Base-by-base conservation (phyloP, 1,284 basidiomycete genomes). In the Marasmius sp. region DNA sequence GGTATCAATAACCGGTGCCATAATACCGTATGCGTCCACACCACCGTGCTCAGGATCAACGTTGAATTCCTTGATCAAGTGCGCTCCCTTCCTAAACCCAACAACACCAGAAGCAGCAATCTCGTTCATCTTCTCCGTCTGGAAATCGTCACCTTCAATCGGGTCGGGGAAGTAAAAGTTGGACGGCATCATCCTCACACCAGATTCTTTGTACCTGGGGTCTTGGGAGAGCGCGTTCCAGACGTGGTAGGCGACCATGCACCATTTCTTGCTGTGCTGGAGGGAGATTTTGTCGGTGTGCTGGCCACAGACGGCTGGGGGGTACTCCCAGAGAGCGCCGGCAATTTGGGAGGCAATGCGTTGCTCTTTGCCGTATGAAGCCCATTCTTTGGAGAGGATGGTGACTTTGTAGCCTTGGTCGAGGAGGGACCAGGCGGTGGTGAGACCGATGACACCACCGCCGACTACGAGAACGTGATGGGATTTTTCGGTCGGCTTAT, bases 1-100 rank as follows among this genome's bases (percentile, higher is more conserved):
- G 11, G 75, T 77, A 64, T 77, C 76, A 58, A 78, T 71, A 60
- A 74, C 70, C 12, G 76, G 75, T 1, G 73, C 69, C 20, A 72
- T 62, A 57, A 73, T 68, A 61, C 74, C 70, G 65, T 77, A 77
- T 3, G 76, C 74, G 56, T 78, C 76, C 27, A 73, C 70, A 20
- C 72, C 73, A 12, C 71, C 72, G 12, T 70, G 69, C 20, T 66
- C 63, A 47, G 68, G 70, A 61, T 72, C 72, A 39, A 76, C 67
- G 4, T 67, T 66, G 52, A 71, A 70, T 59, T 65, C 49, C 1
- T 49, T 63, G 11, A 69, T 61, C 33, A 72, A 57, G 7, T 48
- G 60, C 7, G 67, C 45, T 55, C 72, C 72, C 61, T 70, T 74
- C 11, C 71, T 68, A 64, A 75, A 77, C 4, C 74, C 74, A 33